Base-by-base conservation (phyloP, 2,329 filamentous ascomycete genomes). In the Torrubiellomyces zombiae region DNA sequence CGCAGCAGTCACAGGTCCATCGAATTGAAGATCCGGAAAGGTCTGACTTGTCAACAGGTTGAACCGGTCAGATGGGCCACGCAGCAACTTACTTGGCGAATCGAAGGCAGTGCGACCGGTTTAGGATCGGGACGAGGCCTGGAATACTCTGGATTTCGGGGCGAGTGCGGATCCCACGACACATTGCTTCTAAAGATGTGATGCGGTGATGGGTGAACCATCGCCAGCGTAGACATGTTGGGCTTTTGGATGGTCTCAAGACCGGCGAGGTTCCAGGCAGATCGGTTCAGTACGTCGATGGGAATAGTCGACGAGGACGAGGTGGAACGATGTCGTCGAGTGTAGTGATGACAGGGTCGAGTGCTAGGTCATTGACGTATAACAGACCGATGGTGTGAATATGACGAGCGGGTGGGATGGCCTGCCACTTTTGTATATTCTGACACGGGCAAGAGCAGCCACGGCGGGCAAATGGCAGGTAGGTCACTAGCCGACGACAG, bases 201-300 rank as follows among this genome's bases (percentile, higher is more conserved):
- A 32, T 56, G 50, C 18, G 52, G 43, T 26, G 53, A 43, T 9
- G 56, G 48, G 25, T 52, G 45, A 32, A 56, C 42, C 46, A 61
- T 63, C 32, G 57, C 51, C 37, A 64, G 48, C 40, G 55, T 56
- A 41, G 59, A 60, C 59, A 64, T 64, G 20, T 54, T 60, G 43
- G 41, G 31, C 33, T 36, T 30, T 38, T 35, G 21, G 32, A 34
- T 12, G 26, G 34, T n/a, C n/a, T n/a, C n/a, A n/a, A n/a, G n/a
- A n/a, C n/a, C n/a, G n/a, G n/a, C n/a, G n/a, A n/a, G 27, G 14
- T 30, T 21, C 34, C 43, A 35, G 29, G 33, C 37, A 32, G 39
- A 28, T 32, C 34, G 36, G 32, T 38, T 32, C 34, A 42, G 32
- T 32, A 35, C 43, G 30, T 43, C 32, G 33, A 34, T 35, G 36